Conservation (phyloP, 805 yeast species). For the Candida argentea region DNA sequence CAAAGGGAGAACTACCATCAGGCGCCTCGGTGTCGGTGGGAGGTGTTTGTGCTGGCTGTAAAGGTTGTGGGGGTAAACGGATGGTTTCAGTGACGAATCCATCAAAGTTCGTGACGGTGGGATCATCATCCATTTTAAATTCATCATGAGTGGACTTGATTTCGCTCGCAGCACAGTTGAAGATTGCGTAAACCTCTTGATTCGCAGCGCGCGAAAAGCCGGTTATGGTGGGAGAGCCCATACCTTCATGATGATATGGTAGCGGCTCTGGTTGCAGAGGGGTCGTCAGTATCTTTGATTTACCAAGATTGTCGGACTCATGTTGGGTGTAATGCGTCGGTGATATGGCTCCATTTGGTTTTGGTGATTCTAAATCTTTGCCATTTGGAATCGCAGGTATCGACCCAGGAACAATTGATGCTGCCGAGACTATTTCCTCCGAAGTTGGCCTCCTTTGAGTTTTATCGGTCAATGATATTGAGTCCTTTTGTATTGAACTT, state of each 20-base stretch:
- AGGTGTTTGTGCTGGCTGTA: conserved; percentile 9
- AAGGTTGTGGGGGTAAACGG: conserved; percentile 4
- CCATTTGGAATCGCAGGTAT: neutral
- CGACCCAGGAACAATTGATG: neutral
- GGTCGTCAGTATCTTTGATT: conserved; percentile 26
- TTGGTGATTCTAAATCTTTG: conserved; percentile 3
- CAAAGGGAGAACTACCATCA: conserved; percentile 38
- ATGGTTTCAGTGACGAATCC: conserved; percentile 45
- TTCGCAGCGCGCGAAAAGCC: conserved; percentile 65
- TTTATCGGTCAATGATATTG: too few relatives aligned
- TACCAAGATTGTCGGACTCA: neutral
- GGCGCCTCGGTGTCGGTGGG: conserved; percentile 19
- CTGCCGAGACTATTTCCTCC: neutral
- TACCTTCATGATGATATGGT: too few relatives aligned
- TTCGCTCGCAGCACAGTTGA: conserved; percentile 42
- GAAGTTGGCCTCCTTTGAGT: too few relatives aligned
- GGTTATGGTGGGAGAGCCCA: conserved; percentile 71
- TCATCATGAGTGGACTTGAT: conserved; percentile 18
- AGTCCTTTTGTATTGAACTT: conserved; percentile 1
- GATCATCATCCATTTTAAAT: conserved; percentile 11
- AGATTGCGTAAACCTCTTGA: conserved; percentile 66
- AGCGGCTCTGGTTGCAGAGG: conserved; percentile 18
- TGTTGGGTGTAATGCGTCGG: neutral
- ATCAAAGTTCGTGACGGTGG: conserved; percentile 25
- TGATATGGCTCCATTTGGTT: neutral